Base-by-base conservation (phyloP, 148 eudicot genomes). In the Chenopodium formosanum region DNA sequence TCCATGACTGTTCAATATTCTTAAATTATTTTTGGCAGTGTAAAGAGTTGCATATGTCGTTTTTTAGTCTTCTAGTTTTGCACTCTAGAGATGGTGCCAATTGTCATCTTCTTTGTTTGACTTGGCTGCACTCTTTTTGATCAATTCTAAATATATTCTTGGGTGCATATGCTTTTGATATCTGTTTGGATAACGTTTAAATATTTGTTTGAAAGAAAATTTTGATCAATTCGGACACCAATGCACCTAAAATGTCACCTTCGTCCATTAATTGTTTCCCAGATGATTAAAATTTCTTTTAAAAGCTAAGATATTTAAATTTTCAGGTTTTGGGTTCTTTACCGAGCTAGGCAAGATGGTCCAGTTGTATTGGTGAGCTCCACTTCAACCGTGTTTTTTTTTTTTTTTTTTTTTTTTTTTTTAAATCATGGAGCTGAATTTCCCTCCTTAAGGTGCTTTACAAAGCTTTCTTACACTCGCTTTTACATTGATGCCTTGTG, bases 271-370 rank as follows among this genome's bases (percentile, higher is more conserved):
- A 1, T 6, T 9, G 22, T 72, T 46, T 72, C 23, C 29, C 7
- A 32, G 44, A 53, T 19, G 32, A 65, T 22, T 74, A n/a, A 34
- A 74, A 9, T 78, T 58, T 68, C 32, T 78, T 5, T 40, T 12
- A 23, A 47, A 48, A 73, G 60, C 40, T 10, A 58, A 78, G 71
- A 71, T 17, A n/a, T 58, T 58, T 75, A 63, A 76, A 77, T 63
- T 86, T 86, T 82, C 92, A 95, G 98, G 98, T 95, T 95, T 83
- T 95, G 98, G 98, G 82, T 95, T 86, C 87, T 95, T 9, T 95
- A 95, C 85, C 88, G 98, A 82, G 98, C 98, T 78, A 95, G 93
- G 92, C 89, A 95, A 85, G 98, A 95, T 75, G 97, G 97, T 66
- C 98, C 98, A 67, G 98, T 95, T 83, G 97, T 95, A 70, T 81